A percentile compares a stretch with the other conserved stretches of the same genome.
phyloP scores from a whole-genome alignment of 495 filamentous ascomycete species.

The Penicillium dipodomyicola region DNA sequence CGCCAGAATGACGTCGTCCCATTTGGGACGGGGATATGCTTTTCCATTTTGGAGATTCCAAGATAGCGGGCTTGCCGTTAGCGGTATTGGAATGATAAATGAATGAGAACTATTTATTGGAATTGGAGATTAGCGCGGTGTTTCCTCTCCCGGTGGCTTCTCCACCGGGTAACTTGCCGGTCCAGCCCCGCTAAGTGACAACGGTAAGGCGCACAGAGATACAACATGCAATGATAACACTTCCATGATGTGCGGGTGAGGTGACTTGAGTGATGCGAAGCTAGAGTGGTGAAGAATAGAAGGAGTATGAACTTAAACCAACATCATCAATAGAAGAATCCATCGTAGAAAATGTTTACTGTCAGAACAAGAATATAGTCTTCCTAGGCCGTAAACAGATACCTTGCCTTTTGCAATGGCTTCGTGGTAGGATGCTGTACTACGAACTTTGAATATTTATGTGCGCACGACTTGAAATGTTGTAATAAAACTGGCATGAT shows the following conservation, averaged over 20 bases:
- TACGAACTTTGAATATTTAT: not conserved
- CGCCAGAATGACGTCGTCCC: constrained; percentile 74
- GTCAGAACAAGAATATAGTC: not conserved
- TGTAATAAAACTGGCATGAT: not conserved
- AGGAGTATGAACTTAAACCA: not conserved
- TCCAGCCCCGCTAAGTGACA: not conserved
- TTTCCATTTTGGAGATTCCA: constrained; percentile 7
- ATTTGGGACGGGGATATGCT: constrained; percentile 37
- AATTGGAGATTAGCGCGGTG: not conserved
- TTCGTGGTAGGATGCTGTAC: not conserved
- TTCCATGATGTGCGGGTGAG: not conserved
- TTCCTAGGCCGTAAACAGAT: too few relatives aligned
- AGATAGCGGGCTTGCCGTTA: not conserved
- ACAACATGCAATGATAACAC: not conserved
- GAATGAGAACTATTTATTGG: not conserved
- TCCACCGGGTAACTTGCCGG: constrained; percentile 2
- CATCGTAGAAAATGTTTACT: not conserved
- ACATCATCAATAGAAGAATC: too few relatives aligned
- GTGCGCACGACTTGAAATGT: not conserved
- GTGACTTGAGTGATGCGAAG: not conserved
- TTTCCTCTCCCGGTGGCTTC: not conserved
- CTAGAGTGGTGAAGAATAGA: not conserved
- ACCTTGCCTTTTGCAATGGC: not conserved
- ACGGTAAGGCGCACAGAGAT: not conserved
- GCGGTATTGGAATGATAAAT: not conserved